A percentile compares a stretch with the other conserved stretches of the same genome.
These are phyloP conservation scores for Cryptococcus jaspeensis DNA, from an alignment of 1,284 basidiomycete species.

Conservation along the genomic window DNA sequence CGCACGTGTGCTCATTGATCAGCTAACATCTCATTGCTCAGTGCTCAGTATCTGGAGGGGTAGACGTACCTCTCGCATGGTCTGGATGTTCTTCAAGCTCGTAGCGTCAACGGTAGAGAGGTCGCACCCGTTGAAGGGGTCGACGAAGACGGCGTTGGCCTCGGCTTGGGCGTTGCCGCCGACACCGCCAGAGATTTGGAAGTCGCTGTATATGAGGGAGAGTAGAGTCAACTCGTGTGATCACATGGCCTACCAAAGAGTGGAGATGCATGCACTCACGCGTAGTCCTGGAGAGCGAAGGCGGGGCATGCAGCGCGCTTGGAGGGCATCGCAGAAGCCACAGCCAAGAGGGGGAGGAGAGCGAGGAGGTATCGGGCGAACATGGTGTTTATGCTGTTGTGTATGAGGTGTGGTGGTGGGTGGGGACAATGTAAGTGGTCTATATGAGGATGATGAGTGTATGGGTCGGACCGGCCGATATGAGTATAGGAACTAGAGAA, in stretches of 20 bases:
- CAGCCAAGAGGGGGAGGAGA: slow-evolving; percentile 1
- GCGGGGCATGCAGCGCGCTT: slow-evolving; percentile 6
- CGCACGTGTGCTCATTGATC: neutral
- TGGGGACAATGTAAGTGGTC: neutral
- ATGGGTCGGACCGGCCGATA: neutral
- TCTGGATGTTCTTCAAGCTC: slow-evolving; percentile 48
- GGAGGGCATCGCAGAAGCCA: neutral
- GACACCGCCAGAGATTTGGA: slow-evolving; percentile 57
- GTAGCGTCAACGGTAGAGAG: slow-evolving; percentile 38
- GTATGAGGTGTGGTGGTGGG: neutral
- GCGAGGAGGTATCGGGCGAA: neutral
- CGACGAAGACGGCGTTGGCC: slow-evolving; percentile 51
- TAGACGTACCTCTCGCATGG: slow-evolving; percentile 51
- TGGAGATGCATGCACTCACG: slow-evolving; percentile 2
- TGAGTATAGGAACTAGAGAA: neutral
- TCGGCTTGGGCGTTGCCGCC: slow-evolving; percentile 53
- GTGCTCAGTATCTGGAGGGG: neutral
- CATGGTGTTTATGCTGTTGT: neutral
- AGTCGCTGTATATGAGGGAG: slow-evolving; percentile 22
- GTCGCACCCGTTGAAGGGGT: slow-evolving; percentile 52
- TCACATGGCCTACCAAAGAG: neutral
- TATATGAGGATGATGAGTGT: neutral
- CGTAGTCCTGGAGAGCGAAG: slow-evolving; percentile 14
- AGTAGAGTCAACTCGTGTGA: neutral
- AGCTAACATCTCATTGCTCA: neutral